A percentile compares a stretch with the other conserved stretches of the same genome.
Evolutionary conservation across 176 grass and related monocot species (phyloP).

Genomic region (Cocos nucifera): DNA sequence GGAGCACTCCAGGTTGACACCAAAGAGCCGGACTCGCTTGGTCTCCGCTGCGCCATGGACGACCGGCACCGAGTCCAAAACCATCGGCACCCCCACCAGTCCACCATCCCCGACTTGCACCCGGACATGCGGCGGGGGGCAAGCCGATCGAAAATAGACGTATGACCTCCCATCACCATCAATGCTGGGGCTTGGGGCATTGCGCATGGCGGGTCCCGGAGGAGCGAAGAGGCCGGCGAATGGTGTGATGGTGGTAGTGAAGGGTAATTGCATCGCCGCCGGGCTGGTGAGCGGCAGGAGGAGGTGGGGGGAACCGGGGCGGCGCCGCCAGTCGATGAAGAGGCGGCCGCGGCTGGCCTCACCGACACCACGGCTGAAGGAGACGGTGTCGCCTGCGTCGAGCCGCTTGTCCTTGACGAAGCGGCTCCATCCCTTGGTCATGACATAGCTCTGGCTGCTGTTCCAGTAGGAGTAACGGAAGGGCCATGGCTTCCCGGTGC

Average conservation of each 20-base stretch:
- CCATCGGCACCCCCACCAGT: constrained; percentile 5
- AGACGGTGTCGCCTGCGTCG: constrained; percentile 45
- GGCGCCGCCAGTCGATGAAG: constrained; percentile 30
- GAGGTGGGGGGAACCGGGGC: constrained; percentile 5
- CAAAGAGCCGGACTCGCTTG: constrained; percentile 56
- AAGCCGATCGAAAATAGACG: constrained; percentile 2
- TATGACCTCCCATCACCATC: no score
- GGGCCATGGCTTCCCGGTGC: constrained; percentile 30
- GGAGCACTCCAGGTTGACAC: constrained; percentile 48
- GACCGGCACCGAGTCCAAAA: constrained; percentile 2
- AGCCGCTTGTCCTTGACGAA: constrained; percentile 54
- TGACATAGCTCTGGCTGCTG: constrained; percentile 80
- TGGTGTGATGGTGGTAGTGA: no score
- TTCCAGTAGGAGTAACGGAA: constrained; percentile 80
- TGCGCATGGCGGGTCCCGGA: no score
- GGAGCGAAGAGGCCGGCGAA: no score
- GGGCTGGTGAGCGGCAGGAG: neutral
- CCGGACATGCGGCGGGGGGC: neutral
- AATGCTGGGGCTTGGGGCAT: no score
- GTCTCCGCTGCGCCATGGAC: neutral
- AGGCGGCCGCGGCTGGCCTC: constrained; percentile 8
- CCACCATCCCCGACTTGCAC: neutral
- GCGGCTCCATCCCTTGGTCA: constrained; percentile 79
- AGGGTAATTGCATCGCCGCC: neutral
- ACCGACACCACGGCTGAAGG: constrained; percentile 33